Conservation (phyloP, 768 basidiomycete genomes). For the Boletus pseudopeckii region DNA sequence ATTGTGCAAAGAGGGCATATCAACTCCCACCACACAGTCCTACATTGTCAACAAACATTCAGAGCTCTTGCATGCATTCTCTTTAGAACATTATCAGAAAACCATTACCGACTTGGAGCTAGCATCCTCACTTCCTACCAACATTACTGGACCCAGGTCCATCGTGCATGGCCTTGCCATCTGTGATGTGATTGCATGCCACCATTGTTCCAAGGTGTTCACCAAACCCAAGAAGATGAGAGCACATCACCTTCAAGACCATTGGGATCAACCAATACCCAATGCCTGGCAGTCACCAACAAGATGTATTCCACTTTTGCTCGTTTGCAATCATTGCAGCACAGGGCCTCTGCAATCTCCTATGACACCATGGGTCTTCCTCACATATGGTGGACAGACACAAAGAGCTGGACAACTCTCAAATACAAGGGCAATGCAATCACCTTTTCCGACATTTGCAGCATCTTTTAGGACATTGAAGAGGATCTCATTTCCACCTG, state of each 20-base stretch:
- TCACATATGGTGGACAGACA: no score
- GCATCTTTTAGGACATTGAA: no score
- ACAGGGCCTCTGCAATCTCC: no score
- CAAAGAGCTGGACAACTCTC: no score
- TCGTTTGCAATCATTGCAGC: no score
- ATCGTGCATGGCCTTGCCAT: not conserved
- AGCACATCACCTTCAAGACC: not conserved
- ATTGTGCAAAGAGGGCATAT: not conserved
- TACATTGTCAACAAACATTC: not conserved
- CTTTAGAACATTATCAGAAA: not conserved
- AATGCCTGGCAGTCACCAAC: not conserved
- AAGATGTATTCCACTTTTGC: no score
- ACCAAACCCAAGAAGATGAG: not conserved
- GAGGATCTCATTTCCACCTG: no score
- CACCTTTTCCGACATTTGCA: no score
- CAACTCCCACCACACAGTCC: rapidly evolving
- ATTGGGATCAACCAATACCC: not conserved
- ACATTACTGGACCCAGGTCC: not conserved
- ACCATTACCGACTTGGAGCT: not conserved
- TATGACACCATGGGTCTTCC: no score
- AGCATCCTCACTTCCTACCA: not conserved
- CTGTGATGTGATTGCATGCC: not conserved
- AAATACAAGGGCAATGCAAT: no score
- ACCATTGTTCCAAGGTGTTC: not conserved
- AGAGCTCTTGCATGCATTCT: not conserved